Percentiles rank a stretch among this genome's conserved stretches.
These are phyloP conservation scores for Colletotrichum sp. DNA, from an alignment of 2,329 filamentous ascomycete genomes.

Conservation along the genomic window DNA sequence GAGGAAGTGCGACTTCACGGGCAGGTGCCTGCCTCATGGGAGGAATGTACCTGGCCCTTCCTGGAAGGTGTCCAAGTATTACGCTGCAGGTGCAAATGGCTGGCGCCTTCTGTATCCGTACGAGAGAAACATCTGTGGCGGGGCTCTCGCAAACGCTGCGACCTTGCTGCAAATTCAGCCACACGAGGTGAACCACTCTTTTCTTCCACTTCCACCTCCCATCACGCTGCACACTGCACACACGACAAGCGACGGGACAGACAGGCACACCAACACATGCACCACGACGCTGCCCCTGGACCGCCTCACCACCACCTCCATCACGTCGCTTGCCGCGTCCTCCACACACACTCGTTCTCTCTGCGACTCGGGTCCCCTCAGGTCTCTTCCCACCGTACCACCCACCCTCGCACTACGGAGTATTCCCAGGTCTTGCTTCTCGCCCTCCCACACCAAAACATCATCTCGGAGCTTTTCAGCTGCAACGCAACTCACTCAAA, in stretches of 20 bases:
- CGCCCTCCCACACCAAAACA: neutral
- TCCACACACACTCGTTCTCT: neutral
- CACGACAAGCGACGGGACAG: neutral
- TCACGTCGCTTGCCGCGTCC: neutral
- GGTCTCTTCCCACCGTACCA: neutral
- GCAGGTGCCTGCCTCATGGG: neutral
- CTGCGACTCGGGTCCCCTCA: neutral
- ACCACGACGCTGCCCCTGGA: neutral
- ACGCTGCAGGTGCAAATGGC: neutral
- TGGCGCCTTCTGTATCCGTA: neutral
- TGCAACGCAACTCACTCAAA: constrained; percentile 5
- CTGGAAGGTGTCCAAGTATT: neutral
- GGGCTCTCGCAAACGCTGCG: neutral
- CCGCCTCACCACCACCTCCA: neutral
- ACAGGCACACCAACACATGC: neutral
- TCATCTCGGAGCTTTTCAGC: constrained; percentile 14
- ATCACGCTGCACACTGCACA: neutral
- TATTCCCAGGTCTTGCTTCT: neutral
- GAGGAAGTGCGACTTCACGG: neutral
- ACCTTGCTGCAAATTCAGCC: neutral
- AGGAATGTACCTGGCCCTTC: neutral
- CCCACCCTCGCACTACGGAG: neutral
- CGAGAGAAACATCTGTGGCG: neutral
- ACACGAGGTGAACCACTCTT: neutral
- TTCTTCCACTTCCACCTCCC: neutral